phyloP scores from a whole-genome alignment of 225 moss, liverwort and hornwort species.

The Marchantia polymorpha region DNA sequence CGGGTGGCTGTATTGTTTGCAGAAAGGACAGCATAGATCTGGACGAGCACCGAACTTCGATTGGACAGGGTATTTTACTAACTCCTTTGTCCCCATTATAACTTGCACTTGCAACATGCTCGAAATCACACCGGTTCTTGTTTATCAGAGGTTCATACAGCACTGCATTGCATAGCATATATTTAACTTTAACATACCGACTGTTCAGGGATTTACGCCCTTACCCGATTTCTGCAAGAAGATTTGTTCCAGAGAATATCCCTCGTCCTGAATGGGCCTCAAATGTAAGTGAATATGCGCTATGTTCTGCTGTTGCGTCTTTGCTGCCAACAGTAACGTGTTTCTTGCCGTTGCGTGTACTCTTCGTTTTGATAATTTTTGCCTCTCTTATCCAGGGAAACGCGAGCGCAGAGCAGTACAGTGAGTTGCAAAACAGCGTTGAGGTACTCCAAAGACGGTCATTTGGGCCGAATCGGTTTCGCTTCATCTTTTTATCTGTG shows the following conservation, averaged over 20 bases:
- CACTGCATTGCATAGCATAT: neutral
- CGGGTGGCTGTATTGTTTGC: constrained; percentile 89
- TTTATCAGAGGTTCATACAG: neutral
- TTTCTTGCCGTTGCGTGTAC: neutral
- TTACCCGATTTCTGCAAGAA: constrained; percentile 88
- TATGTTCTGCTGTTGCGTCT: neutral
- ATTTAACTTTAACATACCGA: neutral
- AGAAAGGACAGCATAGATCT: constrained; percentile 84
- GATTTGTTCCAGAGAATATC: constrained; percentile 75
- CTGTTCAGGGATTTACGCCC: constrained; percentile 65
- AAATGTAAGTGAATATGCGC: constrained; percentile 40
- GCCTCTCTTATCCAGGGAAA: constrained; percentile 50
- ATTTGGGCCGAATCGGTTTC: neutral
- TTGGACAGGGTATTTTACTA: constrained; percentile 66
- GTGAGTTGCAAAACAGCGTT: constrained; percentile 92
- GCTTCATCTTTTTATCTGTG: neutral
- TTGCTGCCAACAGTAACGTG: too few relatives aligned
- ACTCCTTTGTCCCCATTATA: neutral
- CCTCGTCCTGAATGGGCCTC: constrained; percentile 94
- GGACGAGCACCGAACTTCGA: constrained; percentile 50
- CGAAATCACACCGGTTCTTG: neutral
- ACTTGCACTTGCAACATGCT: neutral
- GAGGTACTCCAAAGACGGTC: constrained; percentile 50
- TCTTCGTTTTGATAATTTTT: neutral
- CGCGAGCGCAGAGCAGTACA: constrained; percentile 50